Evolutionary conservation across 2,329 filamentous ascomycete genomes (phyloP).

Genomic region (Neofusicoccum ribis): DNA sequence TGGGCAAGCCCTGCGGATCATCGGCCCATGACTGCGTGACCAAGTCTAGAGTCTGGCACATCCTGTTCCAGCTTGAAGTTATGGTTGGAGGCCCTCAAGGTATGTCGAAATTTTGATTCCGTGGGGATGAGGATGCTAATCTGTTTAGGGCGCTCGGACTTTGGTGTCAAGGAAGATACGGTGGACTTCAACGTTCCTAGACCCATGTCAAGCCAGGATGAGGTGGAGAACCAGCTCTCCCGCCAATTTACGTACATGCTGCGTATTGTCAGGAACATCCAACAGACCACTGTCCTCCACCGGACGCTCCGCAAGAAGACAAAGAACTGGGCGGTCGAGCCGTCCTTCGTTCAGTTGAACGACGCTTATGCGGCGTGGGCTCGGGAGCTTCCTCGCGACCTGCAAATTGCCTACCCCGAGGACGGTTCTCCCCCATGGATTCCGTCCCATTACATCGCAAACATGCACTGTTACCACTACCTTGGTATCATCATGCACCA

Average conservation of each 20-base stretch:
- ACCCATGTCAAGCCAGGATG: constrained; percentile 66
- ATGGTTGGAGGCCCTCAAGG: constrained; percentile 96
- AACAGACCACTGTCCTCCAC: constrained; percentile 74
- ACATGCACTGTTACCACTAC: constrained; percentile 86
- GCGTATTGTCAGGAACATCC: constrained; percentile 74
- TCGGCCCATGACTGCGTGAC: constrained; percentile 74
- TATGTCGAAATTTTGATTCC: constrained; percentile 38
- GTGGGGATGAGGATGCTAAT: constrained; percentile 17
- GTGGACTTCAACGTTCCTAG: constrained; percentile 72
- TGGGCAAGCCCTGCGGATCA: constrained; percentile 69
- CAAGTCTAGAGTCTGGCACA: constrained; percentile 88
- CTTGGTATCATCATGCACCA: constrained; percentile 83
- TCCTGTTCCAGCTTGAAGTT: constrained; percentile 78
- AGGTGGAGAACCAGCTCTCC: constrained; percentile 73
- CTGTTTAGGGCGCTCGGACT: constrained; percentile 67
- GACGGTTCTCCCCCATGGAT: constrained; percentile 83
- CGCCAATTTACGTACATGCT: constrained; percentile 83
- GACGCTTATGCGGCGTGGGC: constrained; percentile 76
- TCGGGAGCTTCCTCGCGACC: constrained; percentile 72
- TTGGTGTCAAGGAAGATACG: constrained; percentile 71
- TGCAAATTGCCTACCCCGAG: constrained; percentile 73
- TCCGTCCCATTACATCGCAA: constrained; percentile 82
- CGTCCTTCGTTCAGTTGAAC: constrained; percentile 77
- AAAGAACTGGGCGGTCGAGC: constrained; percentile 84
- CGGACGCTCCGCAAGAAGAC: constrained; percentile 70